These are phyloP conservation scores for Dendrostoma leiphaemia DNA, from an alignment of 2,329 filamentous ascomycete genomes.

Conservation along the genomic window DNA sequence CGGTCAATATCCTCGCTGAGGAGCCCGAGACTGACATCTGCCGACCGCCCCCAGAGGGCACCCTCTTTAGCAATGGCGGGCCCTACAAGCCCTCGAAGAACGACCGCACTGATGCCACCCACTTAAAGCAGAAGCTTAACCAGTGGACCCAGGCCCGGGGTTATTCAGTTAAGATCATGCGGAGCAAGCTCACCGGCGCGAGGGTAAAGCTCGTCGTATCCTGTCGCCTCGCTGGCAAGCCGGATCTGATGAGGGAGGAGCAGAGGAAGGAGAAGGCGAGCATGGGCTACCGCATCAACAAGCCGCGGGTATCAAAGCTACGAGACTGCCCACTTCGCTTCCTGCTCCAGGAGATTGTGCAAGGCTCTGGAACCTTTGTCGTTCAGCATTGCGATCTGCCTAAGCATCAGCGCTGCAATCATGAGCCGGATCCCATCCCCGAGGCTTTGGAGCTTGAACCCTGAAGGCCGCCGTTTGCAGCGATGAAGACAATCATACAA, in stretches of 20 bases:
- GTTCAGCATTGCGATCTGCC: slow-evolving; percentile 6
- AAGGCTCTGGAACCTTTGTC: slow-evolving; percentile 11
- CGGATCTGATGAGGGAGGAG: slow-evolving; percentile 6
- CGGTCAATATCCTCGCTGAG: neutral
- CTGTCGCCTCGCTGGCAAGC: slow-evolving; percentile 7
- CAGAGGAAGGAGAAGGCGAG: slow-evolving; percentile 1
- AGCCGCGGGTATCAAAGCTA: slow-evolving; percentile 11
- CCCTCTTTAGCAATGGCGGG: slow-evolving; percentile 16
- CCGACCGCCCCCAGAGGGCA: slow-evolving; percentile 16
- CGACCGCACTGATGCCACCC: neutral
- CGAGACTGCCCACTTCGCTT: slow-evolving; percentile 16
- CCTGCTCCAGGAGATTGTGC: slow-evolving; percentile 14
- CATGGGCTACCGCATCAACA: slow-evolving; percentile 8
- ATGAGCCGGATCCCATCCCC: slow-evolving; percentile 7
- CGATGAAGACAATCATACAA: neutral
- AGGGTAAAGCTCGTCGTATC: slow-evolving; percentile 19
- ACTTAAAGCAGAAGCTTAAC: slow-evolving; percentile 15
- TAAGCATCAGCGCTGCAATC: slow-evolving; percentile 13
- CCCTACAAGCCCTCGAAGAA: slow-evolving; percentile 6
- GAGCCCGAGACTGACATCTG: slow-evolving; percentile 2
- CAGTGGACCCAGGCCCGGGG: slow-evolving; percentile 17
- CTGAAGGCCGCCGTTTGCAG: neutral
- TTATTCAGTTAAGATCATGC: slow-evolving; percentile 17
- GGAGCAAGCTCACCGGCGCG: slow-evolving; percentile 13
- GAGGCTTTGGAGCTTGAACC: neutral